Evolutionary conservation across 306 rosid genomes (phyloP).

Genomic region (Quercus alba): DNA sequence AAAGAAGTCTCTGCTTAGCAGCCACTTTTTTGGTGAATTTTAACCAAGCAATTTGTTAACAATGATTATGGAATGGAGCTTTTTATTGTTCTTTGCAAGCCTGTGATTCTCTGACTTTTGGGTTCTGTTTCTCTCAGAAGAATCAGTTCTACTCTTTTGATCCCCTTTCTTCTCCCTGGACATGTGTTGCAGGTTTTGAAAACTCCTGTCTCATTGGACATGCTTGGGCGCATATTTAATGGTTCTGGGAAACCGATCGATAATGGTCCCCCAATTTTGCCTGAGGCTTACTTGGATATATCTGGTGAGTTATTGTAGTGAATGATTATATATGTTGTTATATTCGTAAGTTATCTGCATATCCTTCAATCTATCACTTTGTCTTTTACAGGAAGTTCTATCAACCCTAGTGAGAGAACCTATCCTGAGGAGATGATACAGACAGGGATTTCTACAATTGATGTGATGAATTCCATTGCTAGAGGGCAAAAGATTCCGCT

Average conservation of each 20-base stretch:
- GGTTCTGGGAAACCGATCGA: slow-evolving; percentile 99
- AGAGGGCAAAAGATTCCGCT: slow-evolving; percentile 99
- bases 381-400: slow-evolving; percentile 74
- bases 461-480: slow-evolving; percentile 99
- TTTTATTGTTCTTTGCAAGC: neutral
- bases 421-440: slow-evolving; percentile 99
- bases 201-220: slow-evolving; percentile 97
- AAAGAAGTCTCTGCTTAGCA: neutral
- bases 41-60: neutral
- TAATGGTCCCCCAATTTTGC: slow-evolving; percentile 97
- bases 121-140: neutral
- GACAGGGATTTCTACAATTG: slow-evolving; percentile 98
- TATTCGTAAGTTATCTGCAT: slow-evolving; percentile 1
- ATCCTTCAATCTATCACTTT: neutral
- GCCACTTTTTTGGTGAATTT: neutral
- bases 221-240: slow-evolving; percentile 98
- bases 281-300: slow-evolving; percentile 98
- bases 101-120: slow-evolving; percentile 17
- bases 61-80: neutral
- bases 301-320: slow-evolving; percentile 56
- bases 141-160: slow-evolving; percentile 7
- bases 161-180: slow-evolving; percentile 8
- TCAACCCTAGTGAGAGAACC: slow-evolving; percentile 99
- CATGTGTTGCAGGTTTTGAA: slow-evolving; percentile 71
- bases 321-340: neutral